Base-by-base conservation (phyloP, 208 protist genomes). In the Acanthamoeba lenticulata region DNA sequence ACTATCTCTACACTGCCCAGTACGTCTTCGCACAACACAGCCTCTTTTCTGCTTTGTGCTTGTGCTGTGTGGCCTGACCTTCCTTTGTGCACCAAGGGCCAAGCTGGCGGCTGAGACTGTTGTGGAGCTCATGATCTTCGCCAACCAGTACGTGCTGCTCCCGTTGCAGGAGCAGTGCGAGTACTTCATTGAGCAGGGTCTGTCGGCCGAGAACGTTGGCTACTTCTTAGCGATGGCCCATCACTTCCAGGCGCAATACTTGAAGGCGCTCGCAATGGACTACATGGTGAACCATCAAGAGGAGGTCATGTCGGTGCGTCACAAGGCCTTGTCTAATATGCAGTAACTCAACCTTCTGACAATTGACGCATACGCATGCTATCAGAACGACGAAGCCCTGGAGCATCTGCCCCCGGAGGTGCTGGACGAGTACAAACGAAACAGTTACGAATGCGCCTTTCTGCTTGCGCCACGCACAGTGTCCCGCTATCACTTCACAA, bases 151-250 rank as follows among this genome's bases (percentile, higher is more conserved):
- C 40, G 45, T 45, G 42, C 42, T 55, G 77, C 32, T 86, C 38
- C 77, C 38, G 21, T 29, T 86, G 11, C 77, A 86, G 77, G 77
- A 86, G 77, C 77, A 86, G 32, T 86, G 77, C 40, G 77, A 86
- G 27, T 19, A 17, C 6, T 86, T 86, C 45, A 55, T 86, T 19
- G 77, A 86, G n/a, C 42, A 86, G 77, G 77, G 77, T 6, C 38
- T 86, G 24, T 36, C 42, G 5, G 32, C 34, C 21, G 77, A 45
- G 27, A 86, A 86, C 24, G 77, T 38, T 7, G 77, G 42, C 27
- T 86, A 86, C 27, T 55, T 86, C 77, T n/a, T 57, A 19, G 77
- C 19, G 32, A 86, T 86, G 36, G 77, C 36, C 27, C 27, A 44
- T 13, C 19, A 24, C n/a, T 86, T 34, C 32, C 27, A 86, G 45